Conservation (phyloP, 768 basidiomycete genomes). For the Macrolepiota dolichaula region DNA sequence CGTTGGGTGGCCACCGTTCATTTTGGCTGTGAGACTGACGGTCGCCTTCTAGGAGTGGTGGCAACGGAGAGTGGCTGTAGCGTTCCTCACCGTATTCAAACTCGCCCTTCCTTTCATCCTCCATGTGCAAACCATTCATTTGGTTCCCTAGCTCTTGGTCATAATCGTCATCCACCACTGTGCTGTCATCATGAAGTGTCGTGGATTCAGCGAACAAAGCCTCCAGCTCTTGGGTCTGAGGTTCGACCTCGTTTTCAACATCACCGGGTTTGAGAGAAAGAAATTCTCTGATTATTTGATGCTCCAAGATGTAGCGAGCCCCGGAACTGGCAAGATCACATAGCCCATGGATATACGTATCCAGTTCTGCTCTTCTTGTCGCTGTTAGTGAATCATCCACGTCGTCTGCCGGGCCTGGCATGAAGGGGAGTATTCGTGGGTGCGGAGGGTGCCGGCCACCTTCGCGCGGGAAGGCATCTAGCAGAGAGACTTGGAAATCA, state of each 20-base stretch:
- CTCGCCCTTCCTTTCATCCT: slow-evolving; percentile 49
- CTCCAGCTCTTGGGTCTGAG: slow-evolving; percentile 57
- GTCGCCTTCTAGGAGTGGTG: slow-evolving; percentile 30
- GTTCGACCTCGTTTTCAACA: slow-evolving; percentile 62
- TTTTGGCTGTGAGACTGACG: slow-evolving; percentile 36
- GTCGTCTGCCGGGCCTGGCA: slow-evolving; percentile 89
- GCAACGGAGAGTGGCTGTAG: slow-evolving; percentile 42
- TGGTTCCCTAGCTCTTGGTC: slow-evolving; percentile 36
- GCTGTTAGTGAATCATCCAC: slow-evolving; percentile 86
- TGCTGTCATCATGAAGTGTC: slow-evolving; percentile 1
- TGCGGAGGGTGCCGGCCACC: slow-evolving; percentile 73
- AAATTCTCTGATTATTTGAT: slow-evolving; percentile 78
- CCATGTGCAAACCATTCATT: slow-evolving; percentile 47
- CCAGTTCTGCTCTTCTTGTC: slow-evolving; percentile 75
- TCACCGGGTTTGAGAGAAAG: slow-evolving; percentile 86
- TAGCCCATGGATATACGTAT: slow-evolving; percentile 82
- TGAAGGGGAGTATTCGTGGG: slow-evolving; percentile 85
- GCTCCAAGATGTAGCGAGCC: slow-evolving; percentile 78
- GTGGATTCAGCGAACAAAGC: slow-evolving; percentile 41
- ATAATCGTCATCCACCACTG: slow-evolving; percentile 30
- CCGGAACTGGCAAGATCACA: slow-evolving; percentile 66
- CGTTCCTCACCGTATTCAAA: slow-evolving; percentile 68
- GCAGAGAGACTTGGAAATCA: slow-evolving; percentile 89
- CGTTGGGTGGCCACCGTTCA: slow-evolving; percentile 36
- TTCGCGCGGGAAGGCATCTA: slow-evolving; percentile 86